These are phyloP conservation scores for Penicillium aurantiogriseum DNA, from an alignment of 2,329 filamentous ascomycete species.

Conservation along the genomic window DNA sequence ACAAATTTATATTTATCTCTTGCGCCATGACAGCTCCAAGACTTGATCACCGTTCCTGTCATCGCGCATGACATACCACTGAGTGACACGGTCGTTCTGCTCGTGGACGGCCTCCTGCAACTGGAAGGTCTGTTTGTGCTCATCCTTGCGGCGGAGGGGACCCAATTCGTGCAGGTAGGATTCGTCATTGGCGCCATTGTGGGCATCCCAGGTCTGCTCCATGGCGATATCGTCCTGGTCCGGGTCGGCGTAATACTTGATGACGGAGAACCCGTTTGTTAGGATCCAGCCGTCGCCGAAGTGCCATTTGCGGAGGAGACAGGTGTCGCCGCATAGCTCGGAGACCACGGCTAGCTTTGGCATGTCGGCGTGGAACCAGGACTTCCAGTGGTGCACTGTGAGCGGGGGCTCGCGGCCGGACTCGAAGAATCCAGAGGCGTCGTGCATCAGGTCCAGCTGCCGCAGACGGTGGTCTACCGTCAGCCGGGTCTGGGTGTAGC, in stretches of 20 bases:
- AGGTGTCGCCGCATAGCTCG: slow-evolving; percentile 55
- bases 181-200: slow-evolving; percentile 42
- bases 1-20: slow-evolving; percentile 10
- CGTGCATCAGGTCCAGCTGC: slow-evolving; percentile 57
- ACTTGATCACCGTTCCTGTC: slow-evolving; percentile 41
- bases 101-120: slow-evolving; percentile 49
- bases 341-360: slow-evolving; percentile 51
- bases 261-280: slow-evolving; percentile 60
- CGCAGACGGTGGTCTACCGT: slow-evolving; percentile 56
- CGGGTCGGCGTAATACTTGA: slow-evolving; percentile 47
- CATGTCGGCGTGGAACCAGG: slow-evolving; percentile 55
- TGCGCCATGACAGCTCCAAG: slow-evolving; percentile 41
- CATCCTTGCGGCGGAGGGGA: slow-evolving; percentile 47
- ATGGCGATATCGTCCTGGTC: slow-evolving; percentile 47
- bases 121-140: slow-evolving; percentile 54
- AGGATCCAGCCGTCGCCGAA: slow-evolving; percentile 51
- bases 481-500: slow-evolving; percentile 54
- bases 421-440: slow-evolving; percentile 61
- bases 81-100: slow-evolving; percentile 47
- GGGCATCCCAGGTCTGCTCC: slow-evolving; percentile 56
- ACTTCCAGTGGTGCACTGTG: slow-evolving; percentile 64
- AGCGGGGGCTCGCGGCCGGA: slow-evolving; percentile 52
- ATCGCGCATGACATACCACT: slow-evolving; percentile 55
- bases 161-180: slow-evolving; percentile 56
- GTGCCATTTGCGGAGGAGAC: slow-evolving; percentile 57